These are phyloP conservation scores for Salix caprea DNA, from an alignment of 345 rosid species.

Conservation along the genomic window DNA sequence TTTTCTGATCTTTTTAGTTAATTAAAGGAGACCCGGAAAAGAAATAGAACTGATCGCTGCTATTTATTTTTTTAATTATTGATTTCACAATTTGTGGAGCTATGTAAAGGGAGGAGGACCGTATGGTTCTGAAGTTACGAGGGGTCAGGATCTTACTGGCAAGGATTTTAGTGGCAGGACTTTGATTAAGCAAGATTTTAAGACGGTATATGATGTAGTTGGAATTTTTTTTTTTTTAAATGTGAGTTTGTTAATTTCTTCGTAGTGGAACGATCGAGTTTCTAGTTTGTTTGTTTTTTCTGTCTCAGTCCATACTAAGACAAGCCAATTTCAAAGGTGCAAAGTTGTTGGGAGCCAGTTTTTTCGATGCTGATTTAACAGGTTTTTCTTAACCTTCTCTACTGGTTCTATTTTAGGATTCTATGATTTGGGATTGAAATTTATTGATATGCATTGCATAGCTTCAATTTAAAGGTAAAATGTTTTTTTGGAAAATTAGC, in stretches of 20 bases:
- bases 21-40: background rate
- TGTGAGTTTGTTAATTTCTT: background rate
- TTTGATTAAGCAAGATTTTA: slow-evolving; percentile 83
- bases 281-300: background rate
- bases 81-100: slow-evolving; percentile 14
- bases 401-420: background rate
- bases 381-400: slow-evolving; percentile 31
- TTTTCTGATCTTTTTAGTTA: background rate
- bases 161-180: slow-evolving; percentile 83
- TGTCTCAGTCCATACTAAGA: slow-evolving; percentile 68
- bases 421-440: background rate
- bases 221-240: background rate
- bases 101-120: slow-evolving; percentile 83
- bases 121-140: slow-evolving; percentile 79
- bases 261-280: background rate
- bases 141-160: slow-evolving; percentile 88
- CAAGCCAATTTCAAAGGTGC: slow-evolving; percentile 92
- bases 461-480: too few relatives aligned
- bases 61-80: background rate
- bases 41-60: background rate
- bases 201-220: slow-evolving; percentile 47
- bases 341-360: slow-evolving; percentile 88
- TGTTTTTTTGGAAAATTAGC: background rate
- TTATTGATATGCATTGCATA: background rate
- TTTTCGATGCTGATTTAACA: slow-evolving; percentile 94